Conservation (phyloP, 2,329 filamentous ascomycete genomes). For the Trichothecium sympodiale region DNA sequence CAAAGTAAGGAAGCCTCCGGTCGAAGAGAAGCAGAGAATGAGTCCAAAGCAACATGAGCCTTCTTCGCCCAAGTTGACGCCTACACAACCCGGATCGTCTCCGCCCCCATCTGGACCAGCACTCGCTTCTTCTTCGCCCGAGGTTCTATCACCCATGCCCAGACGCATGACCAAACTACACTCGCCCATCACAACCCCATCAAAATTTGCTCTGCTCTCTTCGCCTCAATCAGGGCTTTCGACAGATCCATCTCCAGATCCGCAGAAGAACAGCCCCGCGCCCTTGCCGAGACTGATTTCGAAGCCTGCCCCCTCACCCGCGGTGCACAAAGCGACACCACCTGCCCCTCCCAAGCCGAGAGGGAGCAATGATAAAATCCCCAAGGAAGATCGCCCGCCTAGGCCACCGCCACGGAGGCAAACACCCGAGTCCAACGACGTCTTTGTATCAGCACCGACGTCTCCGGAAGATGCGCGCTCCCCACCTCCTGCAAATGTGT, state of each 20-base stretch:
- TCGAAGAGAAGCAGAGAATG: no score
- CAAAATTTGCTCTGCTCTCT: conserved; percentile 11
- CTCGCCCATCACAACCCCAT: conserved; percentile 17
- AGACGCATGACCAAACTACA: conserved; percentile 18
- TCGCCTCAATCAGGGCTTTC: conserved; percentile 8
- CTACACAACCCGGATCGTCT: conserved; percentile 1
- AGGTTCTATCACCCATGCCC: conserved; percentile 21
- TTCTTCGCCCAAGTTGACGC: background rate
- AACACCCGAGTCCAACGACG: conserved; percentile 9
- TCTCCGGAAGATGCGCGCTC: conserved; percentile 3
- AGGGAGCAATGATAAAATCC: conserved; percentile 11
- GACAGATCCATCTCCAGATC: conserved; percentile 16
- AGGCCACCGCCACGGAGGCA: conserved; percentile 4
- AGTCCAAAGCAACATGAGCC: background rate
- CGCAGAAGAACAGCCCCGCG: conserved; percentile 13
- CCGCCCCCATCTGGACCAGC: conserved; percentile 9
- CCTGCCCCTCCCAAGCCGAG: conserved; percentile 26
- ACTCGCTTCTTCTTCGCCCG: conserved; percentile 8
- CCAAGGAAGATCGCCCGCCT: conserved; percentile 1
- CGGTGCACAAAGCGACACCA: conserved; percentile 12
- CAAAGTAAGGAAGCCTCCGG: background rate
- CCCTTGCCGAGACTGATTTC: conserved; percentile 1
- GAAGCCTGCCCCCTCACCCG: conserved; percentile 3
- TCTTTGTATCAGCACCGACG: conserved; percentile 19
- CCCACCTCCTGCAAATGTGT: conserved; percentile 2